Conservation (phyloP, 140 eudicot species). For the Artemisia princeps region DNA sequence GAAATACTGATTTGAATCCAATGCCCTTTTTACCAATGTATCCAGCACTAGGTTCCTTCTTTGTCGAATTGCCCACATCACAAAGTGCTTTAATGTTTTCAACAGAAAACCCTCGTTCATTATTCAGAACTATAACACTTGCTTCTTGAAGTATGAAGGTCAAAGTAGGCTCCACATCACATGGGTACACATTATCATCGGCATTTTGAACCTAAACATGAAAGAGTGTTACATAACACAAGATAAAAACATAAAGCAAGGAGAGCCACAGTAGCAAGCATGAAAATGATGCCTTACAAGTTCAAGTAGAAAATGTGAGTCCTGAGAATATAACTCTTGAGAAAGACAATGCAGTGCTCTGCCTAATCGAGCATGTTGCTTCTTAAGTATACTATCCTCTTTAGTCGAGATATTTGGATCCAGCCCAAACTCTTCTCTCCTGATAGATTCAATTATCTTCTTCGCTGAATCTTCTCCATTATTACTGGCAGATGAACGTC, state of each 20-base stretch:
- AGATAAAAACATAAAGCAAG: constrained; percentile 12
- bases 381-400: constrained; percentile 61
- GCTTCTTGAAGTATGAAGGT: constrained; percentile 65
- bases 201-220: constrained; percentile 79
- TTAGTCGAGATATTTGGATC: constrained; percentile 46
- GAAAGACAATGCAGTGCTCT: constrained; percentile 95
- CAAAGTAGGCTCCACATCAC: constrained; percentile 70
- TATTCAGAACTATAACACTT: constrained; percentile 67
- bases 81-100: constrained; percentile 89
- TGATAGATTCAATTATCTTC: constrained; percentile 59
- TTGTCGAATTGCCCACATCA: constrained; percentile 94
- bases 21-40: constrained; percentile 97
- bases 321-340: constrained; percentile 85
- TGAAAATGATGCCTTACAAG: constrained; percentile 46
- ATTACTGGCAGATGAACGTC: constrained; percentile 16
- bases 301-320: constrained; percentile 92
- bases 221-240: constrained; percentile 6
- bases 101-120: constrained; percentile 71
- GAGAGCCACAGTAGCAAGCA: neutral
- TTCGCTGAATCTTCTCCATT: constrained; percentile 32
- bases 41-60: constrained; percentile 72
- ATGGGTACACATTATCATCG: constrained; percentile 79
- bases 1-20: constrained; percentile 93
- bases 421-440: constrained; percentile 86
- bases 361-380: constrained; percentile 92